Percentiles rank a stretch among this genome's conserved stretches.
These are phyloP conservation scores for Tulasnella sp. DNA, from an alignment of 768 basidiomycete species.

Conservation along the genomic window DNA sequence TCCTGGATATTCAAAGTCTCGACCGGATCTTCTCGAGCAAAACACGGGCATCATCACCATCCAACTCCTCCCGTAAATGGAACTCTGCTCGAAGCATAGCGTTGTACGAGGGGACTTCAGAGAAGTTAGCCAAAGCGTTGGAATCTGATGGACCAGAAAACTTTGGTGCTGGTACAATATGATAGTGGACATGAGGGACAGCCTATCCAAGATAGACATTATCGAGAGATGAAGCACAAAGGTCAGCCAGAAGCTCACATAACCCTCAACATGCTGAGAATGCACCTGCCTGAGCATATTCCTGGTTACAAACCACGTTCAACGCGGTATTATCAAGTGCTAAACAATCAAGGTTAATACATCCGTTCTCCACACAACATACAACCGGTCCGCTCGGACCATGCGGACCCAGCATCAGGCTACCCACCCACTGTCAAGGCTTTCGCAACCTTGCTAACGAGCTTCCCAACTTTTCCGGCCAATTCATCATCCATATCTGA, in stretches of 20 bases:
- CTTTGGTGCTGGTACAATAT: slow-evolving; percentile 58
- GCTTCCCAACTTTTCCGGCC: slow-evolving; percentile 45
- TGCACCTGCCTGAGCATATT: slow-evolving; percentile 45
- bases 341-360: slow-evolving; percentile 20
- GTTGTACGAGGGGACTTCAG: slow-evolving; percentile 29
- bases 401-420: not conserved
- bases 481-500: slow-evolving; percentile 51
- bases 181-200: slow-evolving; percentile 69
- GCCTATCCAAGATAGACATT: slow-evolving; percentile 24
- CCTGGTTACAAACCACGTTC: slow-evolving; percentile 70
- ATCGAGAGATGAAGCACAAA: not conserved
- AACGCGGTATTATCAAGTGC: slow-evolving; percentile 52
- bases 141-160: slow-evolving; percentile 23
- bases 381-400: not conserved
- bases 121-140: slow-evolving; percentile 12
- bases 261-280: not conserved
- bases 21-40: slow-evolving; percentile 35
- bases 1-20: too few species aligned
- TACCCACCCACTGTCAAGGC: slow-evolving; percentile 47
- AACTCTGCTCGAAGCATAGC: slow-evolving; percentile 53
- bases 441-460: slow-evolving; percentile 47
- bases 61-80: slow-evolving; percentile 44
- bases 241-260: not conserved
- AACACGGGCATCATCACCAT: slow-evolving; percentile 40
- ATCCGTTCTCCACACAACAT: not conserved